These are phyloP conservation scores for Melocanna baccifera DNA, from an alignment of 176 grass and related monocot genomes.

Conservation along the genomic window DNA sequence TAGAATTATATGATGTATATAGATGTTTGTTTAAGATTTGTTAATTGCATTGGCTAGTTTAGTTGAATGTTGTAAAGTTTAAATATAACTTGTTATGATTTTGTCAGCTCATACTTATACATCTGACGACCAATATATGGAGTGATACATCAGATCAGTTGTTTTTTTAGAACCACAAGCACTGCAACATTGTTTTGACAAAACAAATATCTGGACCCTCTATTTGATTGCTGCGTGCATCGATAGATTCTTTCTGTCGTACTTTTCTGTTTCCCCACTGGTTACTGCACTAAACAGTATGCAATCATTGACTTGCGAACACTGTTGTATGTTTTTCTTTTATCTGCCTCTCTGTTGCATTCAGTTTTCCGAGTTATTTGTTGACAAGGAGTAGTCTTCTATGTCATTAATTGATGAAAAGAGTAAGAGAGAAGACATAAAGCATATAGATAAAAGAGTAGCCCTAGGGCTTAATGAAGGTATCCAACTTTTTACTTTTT, in stretches of 20 bases:
- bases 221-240: conserved; percentile 12
- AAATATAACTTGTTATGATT: neutral
- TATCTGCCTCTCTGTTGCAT: neutral
- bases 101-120: neutral
- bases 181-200: neutral
- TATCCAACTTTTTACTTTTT: conserved; percentile 43
- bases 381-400: neutral
- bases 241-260: neutral
- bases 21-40: neutral
- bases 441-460: conserved; percentile 18
- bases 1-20: neutral
- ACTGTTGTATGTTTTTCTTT: neutral
- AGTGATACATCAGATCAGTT: neutral
- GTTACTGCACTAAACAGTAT: neutral
- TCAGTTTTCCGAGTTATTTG: conserved; percentile 21
- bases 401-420: conserved; percentile 4
- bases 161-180: neutral
- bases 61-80: neutral
- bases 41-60: neutral
- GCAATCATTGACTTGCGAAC: neutral
- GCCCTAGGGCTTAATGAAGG: conserved; percentile 24
- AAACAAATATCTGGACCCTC: neutral
- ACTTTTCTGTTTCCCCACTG: neutral
- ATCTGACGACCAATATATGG: neutral
- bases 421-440: conserved; percentile 23